These are phyloP conservation scores for Amphirosellinia nigrospora DNA, from an alignment of 495 filamentous ascomycete genomes.

Conservation along the genomic window DNA sequence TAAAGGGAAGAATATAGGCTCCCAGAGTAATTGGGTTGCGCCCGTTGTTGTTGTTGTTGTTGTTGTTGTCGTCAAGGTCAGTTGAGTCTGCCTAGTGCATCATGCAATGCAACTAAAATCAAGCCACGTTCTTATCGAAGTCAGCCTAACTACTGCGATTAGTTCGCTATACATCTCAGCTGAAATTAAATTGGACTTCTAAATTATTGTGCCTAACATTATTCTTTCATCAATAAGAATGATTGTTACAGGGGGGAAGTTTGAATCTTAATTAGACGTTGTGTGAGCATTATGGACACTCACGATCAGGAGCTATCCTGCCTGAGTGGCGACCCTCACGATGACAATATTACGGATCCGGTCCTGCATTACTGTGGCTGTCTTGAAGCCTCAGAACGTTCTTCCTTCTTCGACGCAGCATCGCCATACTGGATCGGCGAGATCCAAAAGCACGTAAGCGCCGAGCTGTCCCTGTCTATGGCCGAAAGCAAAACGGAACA, in stretches of 20 bases:
- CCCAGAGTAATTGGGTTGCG: neutral
- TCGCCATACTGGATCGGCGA: slow-evolving; percentile 25
- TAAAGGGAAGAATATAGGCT: neutral
- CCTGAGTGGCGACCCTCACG: slow-evolving; percentile 35
- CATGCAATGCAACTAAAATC: neutral
- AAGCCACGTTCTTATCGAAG: neutral
- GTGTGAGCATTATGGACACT: neutral
- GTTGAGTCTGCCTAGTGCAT: neutral
- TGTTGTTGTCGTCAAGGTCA: neutral
- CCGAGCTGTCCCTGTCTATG: neutral
- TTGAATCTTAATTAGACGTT: neutral
- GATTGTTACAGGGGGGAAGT: neutral
- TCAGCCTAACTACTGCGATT: neutral
- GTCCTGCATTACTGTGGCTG: slow-evolving; percentile 39
- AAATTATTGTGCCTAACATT: neutral
- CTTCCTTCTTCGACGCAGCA: slow-evolving; percentile 33
- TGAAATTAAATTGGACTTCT: neutral
- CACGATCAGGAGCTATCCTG: slow-evolving; percentile 19
- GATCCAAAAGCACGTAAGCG: slow-evolving; percentile 5
- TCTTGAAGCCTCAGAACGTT: slow-evolving; percentile 27
- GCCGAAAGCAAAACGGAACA: slow-evolving; percentile 29
- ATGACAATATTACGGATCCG: slow-evolving; percentile 32
- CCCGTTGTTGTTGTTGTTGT: too few relatives aligned
- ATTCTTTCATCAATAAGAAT: neutral
- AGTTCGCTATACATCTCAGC: neutral